These are phyloP conservation scores for Asclepias syriaca DNA, from an alignment of 257 asterid species.

Conservation along the genomic window DNA sequence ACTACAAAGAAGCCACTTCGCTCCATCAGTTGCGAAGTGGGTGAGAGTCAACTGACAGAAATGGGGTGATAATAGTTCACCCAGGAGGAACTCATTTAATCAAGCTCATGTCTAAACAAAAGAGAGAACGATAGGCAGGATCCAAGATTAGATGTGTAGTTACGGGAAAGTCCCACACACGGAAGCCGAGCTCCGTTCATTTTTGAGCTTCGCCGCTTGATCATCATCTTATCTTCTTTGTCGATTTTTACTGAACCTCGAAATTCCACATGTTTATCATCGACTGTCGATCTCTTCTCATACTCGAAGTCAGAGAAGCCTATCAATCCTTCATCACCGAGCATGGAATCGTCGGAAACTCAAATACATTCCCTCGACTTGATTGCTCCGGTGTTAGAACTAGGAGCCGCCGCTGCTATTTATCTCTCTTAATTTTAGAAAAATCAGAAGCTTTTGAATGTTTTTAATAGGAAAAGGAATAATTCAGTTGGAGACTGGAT, in stretches of 20 bases:
- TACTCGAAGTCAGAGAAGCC: conserved; percentile 7
- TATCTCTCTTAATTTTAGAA: conserved; percentile 30
- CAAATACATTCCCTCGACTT: conserved; percentile 41
- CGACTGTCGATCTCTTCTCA: conserved; percentile 24
- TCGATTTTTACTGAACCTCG: conserved; percentile 16
- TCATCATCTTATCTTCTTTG: not conserved
- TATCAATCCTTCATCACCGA: conserved; percentile 27
- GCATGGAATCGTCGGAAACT: conserved; percentile 57
- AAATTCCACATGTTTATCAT: conserved; percentile 18
- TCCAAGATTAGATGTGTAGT: too few species aligned
- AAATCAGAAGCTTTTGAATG: conserved; percentile 6
- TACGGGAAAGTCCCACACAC: too few species aligned
- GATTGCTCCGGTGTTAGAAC: conserved; percentile 62
- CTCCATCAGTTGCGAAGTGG: too few species aligned
- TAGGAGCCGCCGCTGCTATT: conserved; percentile 64
- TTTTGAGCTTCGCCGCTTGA: not conserved
- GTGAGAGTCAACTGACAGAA: too few species aligned
- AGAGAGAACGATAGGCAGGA: too few species aligned
- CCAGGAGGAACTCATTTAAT: too few species aligned
- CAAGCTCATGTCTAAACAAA: too few species aligned
- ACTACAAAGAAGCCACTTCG: too few species aligned
- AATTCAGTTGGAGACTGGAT: conserved; percentile 68
- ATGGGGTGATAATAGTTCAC: too few species aligned
- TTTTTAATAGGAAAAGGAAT: conserved; percentile 17
- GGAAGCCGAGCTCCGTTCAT: not conserved